Evolutionary conservation across 768 basidiomycete species (phyloP).

Genomic region (Lactarius sanguifluus): DNA sequence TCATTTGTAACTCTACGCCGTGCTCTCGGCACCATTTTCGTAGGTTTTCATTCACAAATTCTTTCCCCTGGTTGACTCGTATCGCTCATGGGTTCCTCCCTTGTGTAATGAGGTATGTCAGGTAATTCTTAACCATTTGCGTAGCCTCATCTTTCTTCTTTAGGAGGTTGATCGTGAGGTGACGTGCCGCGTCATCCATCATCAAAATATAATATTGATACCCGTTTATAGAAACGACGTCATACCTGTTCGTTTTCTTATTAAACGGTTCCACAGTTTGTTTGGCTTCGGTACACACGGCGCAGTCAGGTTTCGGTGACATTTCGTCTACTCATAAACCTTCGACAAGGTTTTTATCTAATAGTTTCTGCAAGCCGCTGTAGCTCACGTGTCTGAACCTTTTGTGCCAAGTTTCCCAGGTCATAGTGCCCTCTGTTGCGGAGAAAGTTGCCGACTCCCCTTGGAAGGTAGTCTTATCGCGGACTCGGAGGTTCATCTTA

Average conservation of each 20-base stretch:
- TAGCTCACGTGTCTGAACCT: not conserved
- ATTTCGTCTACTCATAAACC: not conserved
- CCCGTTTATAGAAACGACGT: no score
- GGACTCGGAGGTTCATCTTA: not conserved
- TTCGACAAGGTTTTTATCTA: no score
- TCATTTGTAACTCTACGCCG: not conserved
- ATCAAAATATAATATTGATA: no score
- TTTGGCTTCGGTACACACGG: not conserved
- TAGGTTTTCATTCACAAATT: not conserved
- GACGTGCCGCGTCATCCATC: no score
- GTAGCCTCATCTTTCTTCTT: no score
- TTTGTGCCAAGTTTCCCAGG: not conserved
- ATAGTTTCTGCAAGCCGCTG: not conserved
- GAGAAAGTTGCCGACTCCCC: no score
- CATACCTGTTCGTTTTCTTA: accelerated
- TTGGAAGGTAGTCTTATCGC: no score
- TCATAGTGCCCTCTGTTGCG: no score
- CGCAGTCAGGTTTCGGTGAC: not conserved
- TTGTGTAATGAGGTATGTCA: no score
- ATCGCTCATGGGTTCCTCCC: not conserved
- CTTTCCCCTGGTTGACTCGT: not conserved
- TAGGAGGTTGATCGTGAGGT: no score
- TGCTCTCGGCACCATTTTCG: not conserved
- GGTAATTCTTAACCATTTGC: no score
- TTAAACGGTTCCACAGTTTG: not conserved